These are phyloP conservation scores for Populus trichocarpa DNA, from an alignment of 441 rosid species.

Conservation along the genomic window DNA sequence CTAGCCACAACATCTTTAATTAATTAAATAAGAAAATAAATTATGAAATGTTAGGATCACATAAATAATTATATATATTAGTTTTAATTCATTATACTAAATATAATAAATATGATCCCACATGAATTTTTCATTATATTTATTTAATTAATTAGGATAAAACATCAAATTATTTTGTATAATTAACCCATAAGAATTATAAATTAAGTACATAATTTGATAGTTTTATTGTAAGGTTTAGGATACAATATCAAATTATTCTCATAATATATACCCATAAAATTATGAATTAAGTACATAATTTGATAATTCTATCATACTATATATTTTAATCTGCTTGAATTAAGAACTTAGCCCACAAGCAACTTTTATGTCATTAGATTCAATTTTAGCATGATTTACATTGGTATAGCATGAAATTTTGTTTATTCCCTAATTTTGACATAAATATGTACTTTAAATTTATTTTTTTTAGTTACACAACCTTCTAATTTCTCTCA, in stretches of 20 bases:
- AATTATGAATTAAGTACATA: not conserved
- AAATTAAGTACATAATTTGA: constrained; percentile 5
- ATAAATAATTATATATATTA: not conserved
- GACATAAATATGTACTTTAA: not conserved
- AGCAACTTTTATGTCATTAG: not conserved
- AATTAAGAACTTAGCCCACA: constrained; percentile 8
- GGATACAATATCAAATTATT: too few species aligned
- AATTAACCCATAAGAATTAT: constrained; percentile 7
- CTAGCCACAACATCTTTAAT: not conserved
- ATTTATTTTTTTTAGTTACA: not conserved
- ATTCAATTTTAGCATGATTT: not conserved
- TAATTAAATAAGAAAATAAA: not conserved
- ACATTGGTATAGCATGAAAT: not conserved
- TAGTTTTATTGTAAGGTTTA: constrained; percentile 1
- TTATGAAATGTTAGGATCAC: not conserved
- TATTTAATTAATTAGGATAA: constrained; percentile 3
- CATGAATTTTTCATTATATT: constrained; percentile 6
- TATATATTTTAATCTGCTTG: not conserved
- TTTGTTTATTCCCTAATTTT: not conserved
- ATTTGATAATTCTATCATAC: not conserved
- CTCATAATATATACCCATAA: not conserved
- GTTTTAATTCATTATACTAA: not conserved
- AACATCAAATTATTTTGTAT: constrained; percentile 11
- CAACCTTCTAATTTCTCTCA: not conserved
- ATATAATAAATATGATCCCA: constrained; percentile 4